phyloP scores from a whole-genome alignment of 306 rosid species.

The Phaseolus lunatus region DNA sequence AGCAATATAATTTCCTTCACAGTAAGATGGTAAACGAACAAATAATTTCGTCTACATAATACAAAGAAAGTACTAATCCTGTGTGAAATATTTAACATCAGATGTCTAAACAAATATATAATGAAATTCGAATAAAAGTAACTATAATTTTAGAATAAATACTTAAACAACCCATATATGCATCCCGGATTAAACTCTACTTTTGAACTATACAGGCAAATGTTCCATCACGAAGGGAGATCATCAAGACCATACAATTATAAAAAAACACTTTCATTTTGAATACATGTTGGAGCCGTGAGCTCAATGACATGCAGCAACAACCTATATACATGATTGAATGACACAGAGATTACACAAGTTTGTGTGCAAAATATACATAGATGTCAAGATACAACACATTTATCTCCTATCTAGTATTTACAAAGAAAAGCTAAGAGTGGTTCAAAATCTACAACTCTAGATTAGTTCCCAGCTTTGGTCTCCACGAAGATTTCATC shows the following conservation, averaged over 20 bases:
- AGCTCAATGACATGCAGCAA: neutral
- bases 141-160: neutral
- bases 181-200: neutral
- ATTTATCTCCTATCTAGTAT: neutral
- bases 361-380: neutral
- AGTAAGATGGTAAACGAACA: no score
- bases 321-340: neutral
- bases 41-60: no score
- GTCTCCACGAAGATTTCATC: constrained; percentile 7
- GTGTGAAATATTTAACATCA: no score
- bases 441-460: neutral
- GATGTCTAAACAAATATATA: neutral
- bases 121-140: neutral
- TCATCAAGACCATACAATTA: neutral
- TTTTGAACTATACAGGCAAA: neutral
- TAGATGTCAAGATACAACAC: neutral
- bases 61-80: no score
- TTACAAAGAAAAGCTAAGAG: neutral
- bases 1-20: no score
- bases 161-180: neutral
- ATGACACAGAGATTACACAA: neutral
- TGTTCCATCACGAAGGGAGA: neutral
- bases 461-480: no score
- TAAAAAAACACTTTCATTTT: neutral
- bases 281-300: neutral